These are phyloP conservation scores for Yamadazyma trypodendri DNA, from an alignment of 1,139 yeast species.

Conservation along the genomic window DNA sequence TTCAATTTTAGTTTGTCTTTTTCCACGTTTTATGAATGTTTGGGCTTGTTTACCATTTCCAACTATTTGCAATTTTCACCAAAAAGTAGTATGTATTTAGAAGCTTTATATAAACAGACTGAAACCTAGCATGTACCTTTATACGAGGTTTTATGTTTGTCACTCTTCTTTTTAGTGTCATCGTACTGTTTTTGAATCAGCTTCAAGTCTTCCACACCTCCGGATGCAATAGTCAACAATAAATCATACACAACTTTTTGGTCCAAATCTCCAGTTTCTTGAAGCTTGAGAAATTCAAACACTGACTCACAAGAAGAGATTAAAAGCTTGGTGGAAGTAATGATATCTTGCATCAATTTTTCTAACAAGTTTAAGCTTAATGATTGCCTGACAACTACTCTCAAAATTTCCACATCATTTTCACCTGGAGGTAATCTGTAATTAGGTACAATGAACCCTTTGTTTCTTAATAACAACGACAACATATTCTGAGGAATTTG, in stretches of 20 bases:
- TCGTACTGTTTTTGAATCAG: slow-evolving; percentile 22
- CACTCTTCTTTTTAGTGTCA: slow-evolving; percentile 20
- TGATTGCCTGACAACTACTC: slow-evolving; percentile 81
- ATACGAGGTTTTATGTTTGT: slow-evolving; percentile 40
- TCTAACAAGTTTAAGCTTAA: slow-evolving; percentile 72
- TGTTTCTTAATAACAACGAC: slow-evolving; percentile 70
- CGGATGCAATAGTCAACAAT: slow-evolving; percentile 39
- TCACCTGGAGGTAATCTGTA: slow-evolving; percentile 74
- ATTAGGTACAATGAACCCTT: slow-evolving; percentile 89
- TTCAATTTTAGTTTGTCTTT: too few relatives aligned
- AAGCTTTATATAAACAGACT: too few relatives aligned
- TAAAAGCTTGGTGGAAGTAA: slow-evolving; percentile 55
- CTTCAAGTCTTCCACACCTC: slow-evolving; percentile 32
- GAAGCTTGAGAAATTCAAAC: slow-evolving; percentile 18
- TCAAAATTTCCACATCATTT: slow-evolving; percentile 61
- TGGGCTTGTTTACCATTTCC: too few relatives aligned
- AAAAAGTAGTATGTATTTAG: too few relatives aligned
- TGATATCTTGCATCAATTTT: slow-evolving; percentile 65
- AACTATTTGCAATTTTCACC: too few relatives aligned
- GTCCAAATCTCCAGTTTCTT: slow-evolving; percentile 19
- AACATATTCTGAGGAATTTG: slow-evolving; percentile 83
- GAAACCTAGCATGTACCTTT: slow-evolving; percentile 57
- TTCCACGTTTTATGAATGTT: too few relatives aligned
- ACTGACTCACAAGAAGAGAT: slow-evolving; percentile 35
- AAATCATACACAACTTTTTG: slow-evolving; percentile 29